These are phyloP conservation scores for Bifiguratus adelaidae DNA, from an alignment of 192 early-diverging fungal species.

Conservation along the genomic window DNA sequence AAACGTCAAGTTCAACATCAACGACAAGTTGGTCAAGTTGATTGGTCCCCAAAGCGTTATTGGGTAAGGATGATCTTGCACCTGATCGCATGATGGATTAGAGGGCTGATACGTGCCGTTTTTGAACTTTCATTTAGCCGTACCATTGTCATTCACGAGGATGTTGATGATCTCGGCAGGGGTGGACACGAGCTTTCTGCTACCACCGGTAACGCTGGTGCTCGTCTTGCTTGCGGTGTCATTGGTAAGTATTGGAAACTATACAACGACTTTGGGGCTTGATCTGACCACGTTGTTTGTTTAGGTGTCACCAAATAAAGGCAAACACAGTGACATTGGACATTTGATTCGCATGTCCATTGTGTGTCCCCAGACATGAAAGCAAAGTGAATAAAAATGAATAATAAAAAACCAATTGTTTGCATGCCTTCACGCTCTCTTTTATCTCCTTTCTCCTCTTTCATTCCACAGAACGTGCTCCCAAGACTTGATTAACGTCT, in stretches of 20 bases:
- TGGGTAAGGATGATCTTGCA: constrained; percentile 31
- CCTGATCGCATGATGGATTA: neutral
- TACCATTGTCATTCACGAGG: constrained; percentile 77
- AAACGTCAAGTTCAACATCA: constrained; percentile 32
- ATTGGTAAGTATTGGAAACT: constrained; percentile 45
- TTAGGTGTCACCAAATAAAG: neutral
- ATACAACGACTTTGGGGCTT: neutral
- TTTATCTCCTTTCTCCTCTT: too few relatives aligned
- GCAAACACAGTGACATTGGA: too few relatives aligned
- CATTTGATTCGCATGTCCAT: too few relatives aligned
- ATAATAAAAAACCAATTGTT: too few relatives aligned
- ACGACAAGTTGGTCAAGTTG: constrained; percentile 59
- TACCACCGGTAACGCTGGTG: constrained; percentile 83
- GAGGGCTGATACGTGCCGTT: neutral
- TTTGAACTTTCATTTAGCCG: constrained; percentile 27
- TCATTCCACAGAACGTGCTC: too few relatives aligned
- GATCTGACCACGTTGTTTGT: neutral
- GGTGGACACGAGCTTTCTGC: constrained; percentile 61
- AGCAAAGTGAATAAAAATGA: too few relatives aligned
- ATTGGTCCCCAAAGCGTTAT: constrained; percentile 66
- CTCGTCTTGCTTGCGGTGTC: constrained; percentile 81
- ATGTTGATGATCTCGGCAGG: constrained; percentile 77
- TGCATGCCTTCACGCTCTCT: too few relatives aligned
- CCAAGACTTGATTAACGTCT: too few relatives aligned
- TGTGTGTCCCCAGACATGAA: too few relatives aligned